phyloP scores from a whole-genome alignment of 805 yeast genomes.

The Yarrowia bubula region DNA sequence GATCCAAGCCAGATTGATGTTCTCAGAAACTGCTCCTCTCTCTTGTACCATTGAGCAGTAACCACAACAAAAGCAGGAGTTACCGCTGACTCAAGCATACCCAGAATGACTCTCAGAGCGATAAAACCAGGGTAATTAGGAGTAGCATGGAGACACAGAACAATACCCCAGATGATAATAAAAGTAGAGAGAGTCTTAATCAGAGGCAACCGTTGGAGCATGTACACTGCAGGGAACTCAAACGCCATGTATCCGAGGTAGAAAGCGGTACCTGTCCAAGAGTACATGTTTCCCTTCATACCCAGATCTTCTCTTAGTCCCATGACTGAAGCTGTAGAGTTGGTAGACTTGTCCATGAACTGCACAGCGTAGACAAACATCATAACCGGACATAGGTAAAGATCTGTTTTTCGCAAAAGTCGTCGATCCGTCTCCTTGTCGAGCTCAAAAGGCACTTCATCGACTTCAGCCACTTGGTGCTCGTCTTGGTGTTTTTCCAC shows the following conservation, averaged over 20 bases:
- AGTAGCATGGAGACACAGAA: neutral
- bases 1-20: conserved; percentile 3
- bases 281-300: conserved; percentile 6
- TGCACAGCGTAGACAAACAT: conserved; percentile 1
- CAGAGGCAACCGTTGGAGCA: neutral
- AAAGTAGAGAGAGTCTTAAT: neutral
- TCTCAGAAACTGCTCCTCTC: conserved; percentile 4
- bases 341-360: conserved; percentile 5
- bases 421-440: conserved; percentile 2
- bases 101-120: neutral
- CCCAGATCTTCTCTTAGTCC: neutral
- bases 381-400: conserved; percentile 4
- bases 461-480: neutral
- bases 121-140: neutral
- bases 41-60: neutral
- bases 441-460: neutral
- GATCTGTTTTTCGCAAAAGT: neutral
- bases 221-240: neutral
- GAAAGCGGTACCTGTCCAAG: neutral
- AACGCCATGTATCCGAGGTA: neutral
- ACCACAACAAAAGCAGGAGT: neutral
- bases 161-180: neutral
- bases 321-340: neutral
- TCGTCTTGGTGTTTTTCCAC: neutral
- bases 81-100: neutral